Evolutionary conservation across 345 rosid species (phyloP).

Genomic region (Streptanthus diversifolius): DNA sequence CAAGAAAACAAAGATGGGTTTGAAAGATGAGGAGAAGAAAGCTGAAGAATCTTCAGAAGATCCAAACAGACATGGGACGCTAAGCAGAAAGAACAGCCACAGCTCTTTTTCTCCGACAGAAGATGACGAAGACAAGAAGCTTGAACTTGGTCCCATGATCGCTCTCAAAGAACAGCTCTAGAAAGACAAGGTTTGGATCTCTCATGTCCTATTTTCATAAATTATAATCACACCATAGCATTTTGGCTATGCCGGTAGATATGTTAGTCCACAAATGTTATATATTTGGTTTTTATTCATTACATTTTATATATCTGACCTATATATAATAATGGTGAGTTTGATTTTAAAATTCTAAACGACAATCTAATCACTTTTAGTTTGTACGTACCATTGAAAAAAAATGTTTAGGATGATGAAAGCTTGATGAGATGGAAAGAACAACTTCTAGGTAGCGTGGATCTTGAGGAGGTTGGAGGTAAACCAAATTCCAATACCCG

Average conservation of each 20-base stretch:
- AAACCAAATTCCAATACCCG: conserved; percentile 6
- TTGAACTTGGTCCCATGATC: conserved; percentile 40
- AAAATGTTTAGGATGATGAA: conserved; percentile 56
- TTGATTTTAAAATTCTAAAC: not conserved
- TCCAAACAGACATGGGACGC: not conserved
- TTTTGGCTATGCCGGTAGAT: not conserved
- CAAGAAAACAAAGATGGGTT: conserved; percentile 25
- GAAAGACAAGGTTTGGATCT: conserved; percentile 31
- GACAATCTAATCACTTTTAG: not conserved
- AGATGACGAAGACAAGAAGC: conserved; percentile 32
- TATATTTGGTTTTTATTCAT: not conserved
- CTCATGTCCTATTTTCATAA: not conserved
- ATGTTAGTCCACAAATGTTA: not conserved
- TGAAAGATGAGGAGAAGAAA: conserved; percentile 23
- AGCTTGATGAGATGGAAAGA: conserved; percentile 84
- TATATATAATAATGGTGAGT: not conserved
- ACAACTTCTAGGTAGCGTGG: conserved; percentile 65
- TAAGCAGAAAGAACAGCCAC: conserved; percentile 37
- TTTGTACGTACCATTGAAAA: not conserved
- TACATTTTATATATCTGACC: not conserved
- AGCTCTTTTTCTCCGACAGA: conserved; percentile 32
- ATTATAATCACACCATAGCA: not conserved
- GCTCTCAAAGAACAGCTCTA: conserved; percentile 44
- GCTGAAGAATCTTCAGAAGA: conserved; percentile 25
- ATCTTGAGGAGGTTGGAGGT: conserved; percentile 36